Base-by-base conservation (phyloP, 768 basidiomycete genomes). In the Russula foetens region DNA sequence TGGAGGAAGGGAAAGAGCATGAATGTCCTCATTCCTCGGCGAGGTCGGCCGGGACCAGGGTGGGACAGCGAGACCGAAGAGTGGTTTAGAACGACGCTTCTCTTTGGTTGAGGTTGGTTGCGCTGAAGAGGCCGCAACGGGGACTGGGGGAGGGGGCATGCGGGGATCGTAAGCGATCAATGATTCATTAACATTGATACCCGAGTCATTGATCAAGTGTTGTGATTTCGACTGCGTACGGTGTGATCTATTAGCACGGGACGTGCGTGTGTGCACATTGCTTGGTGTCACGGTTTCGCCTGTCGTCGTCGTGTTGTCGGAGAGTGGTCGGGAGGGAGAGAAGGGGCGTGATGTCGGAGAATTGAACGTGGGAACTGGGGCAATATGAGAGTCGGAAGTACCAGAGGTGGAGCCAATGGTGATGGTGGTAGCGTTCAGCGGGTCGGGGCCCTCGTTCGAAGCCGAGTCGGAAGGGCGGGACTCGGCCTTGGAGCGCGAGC, bases 301-400 rank as follows among this genome's bases (percentile, higher is more conserved):
- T 2, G 85, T 85, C 1, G 81, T 79, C 19, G 81, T 81, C 0
- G 85, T 85, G 0, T 81, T 83, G 23, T 83, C 80, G 3, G 86
- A 87, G 24, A 89, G 72, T 4, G 87, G 87, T 7, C 86, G 80
- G 23, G 81, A 84, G 74, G 58, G 73, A 60, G 58, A 68, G 23
- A 84, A 79, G 5, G 79, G 73, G 26, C 74, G 65, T 1, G 83
- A 81, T 67, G 81, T 81, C 28, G 80, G 74, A 50, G 71, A 71
- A 5, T 71, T 63, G 21, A 71, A 64, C 9, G 71, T 46, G 8
- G 68, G 60, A 5, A 53, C 15, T 17, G 66, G 50, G 24, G 46
- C 31, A 38, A 58, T 41, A 23, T 68, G 61, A 31, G 64, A 56
- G 21, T 71, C 62, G 39, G 57, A 58, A 45, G 67, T 67, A 53